Conservation (phyloP, 768 basidiomycete genomes). For the Leucogyrophana mollusca region DNA sequence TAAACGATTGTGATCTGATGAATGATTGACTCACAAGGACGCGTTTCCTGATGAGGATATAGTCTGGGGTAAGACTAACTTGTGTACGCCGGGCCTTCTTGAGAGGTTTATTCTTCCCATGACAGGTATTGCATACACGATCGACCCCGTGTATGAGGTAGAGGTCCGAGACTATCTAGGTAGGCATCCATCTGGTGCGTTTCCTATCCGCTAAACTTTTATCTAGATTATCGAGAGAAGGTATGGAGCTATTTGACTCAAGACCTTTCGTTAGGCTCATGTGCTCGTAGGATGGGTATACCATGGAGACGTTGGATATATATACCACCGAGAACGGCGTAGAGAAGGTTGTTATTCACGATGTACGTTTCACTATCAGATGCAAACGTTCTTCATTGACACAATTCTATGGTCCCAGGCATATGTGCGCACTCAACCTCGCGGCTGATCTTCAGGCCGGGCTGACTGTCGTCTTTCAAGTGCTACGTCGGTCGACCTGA, state of each 20-base stretch:
- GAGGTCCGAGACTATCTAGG: slow-evolving; percentile 87
- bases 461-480: slow-evolving; percentile 33
- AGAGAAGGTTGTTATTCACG: slow-evolving; percentile 55
- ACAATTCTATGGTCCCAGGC: slow-evolving; percentile 36
- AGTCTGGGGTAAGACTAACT: slow-evolving; percentile 60
- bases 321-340: slow-evolving; percentile 52
- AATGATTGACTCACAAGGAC: slow-evolving; percentile 25
- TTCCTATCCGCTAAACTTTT: neutral
- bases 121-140: slow-evolving; percentile 81
- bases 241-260: slow-evolving; percentile 38
- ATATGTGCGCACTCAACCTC: slow-evolving; percentile 39
- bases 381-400: slow-evolving; percentile 5
- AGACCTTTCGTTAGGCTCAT: neutral
- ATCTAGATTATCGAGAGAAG: slow-evolving; percentile 81
- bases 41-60: slow-evolving; percentile 31
- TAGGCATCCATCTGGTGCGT: slow-evolving; percentile 23
- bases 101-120: neutral
- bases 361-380: slow-evolving; percentile 38
- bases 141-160: slow-evolving; percentile 70
- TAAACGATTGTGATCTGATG: neutral
- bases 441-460: neutral
- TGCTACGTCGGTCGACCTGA: slow-evolving; percentile 87
- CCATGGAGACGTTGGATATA: slow-evolving; percentile 74
- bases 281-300: slow-evolving; percentile 93
- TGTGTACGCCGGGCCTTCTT: neutral